Percentiles rank a stretch among this genome's conserved stretches.
phyloP scores from a whole-genome alignment of 345 rosid species.

The Gossypium ekmanianum region DNA sequence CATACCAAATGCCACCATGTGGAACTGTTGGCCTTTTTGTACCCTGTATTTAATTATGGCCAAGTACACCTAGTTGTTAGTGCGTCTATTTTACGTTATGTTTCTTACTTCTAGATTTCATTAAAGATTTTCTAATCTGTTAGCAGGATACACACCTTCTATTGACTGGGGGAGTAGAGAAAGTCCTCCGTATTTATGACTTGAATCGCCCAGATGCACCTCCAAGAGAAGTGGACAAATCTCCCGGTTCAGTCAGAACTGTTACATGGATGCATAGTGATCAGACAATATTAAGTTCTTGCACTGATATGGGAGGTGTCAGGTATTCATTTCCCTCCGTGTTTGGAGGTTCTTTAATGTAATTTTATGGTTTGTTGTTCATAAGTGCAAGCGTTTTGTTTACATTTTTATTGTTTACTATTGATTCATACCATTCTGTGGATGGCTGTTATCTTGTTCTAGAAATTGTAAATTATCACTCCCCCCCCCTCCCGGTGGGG shows the following conservation, averaged over 20 bases:
- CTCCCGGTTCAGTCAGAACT: conserved; percentile 85
- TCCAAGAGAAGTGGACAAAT: conserved; percentile 82
- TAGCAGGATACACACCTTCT: conserved; percentile 77
- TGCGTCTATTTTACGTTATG: background rate
- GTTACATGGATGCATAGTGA: conserved; percentile 96
- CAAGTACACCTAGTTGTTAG: background rate
- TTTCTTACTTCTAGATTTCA: background rate
- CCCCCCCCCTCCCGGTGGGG: no score
- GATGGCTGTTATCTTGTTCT: background rate
- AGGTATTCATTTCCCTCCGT: conserved; percentile 45
- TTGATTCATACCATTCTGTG: background rate
- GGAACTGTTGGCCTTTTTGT: background rate
- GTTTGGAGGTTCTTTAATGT: background rate
- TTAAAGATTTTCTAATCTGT: conserved; percentile 3
- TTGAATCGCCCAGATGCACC: conserved; percentile 81
- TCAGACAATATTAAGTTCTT: conserved; percentile 89
- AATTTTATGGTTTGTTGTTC: background rate
- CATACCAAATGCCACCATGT: background rate
- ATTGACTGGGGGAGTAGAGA: conserved; percentile 95
- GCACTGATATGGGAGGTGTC: conserved; percentile 86
- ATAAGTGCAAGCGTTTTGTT: background rate
- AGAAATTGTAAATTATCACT: background rate
- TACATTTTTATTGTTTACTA: background rate
- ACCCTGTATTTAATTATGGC: background rate
- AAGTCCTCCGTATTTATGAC: conserved; percentile 82